Conservation (phyloP, 805 yeast species). For the Kluyveromyces starmeri region DNA sequence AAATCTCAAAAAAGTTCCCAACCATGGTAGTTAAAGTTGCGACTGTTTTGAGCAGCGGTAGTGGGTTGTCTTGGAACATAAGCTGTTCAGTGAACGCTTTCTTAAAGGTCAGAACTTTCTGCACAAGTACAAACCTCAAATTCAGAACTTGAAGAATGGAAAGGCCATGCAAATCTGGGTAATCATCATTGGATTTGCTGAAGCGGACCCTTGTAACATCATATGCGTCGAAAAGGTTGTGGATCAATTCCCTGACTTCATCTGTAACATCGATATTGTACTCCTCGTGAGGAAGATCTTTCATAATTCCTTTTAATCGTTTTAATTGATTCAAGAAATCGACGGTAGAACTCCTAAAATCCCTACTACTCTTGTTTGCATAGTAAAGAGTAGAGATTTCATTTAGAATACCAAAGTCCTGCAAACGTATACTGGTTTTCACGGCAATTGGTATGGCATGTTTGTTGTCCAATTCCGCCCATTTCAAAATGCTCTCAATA, state of each 20-base stretch:
- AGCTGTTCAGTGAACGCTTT: constrained; percentile 56
- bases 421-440: constrained; percentile 3
- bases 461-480: not conserved
- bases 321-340: constrained; percentile 5
- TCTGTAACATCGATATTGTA: constrained; percentile 9
- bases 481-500: constrained; percentile 1
- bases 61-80: constrained; percentile 45
- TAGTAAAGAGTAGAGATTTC: constrained; percentile 5
- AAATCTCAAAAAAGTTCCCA: constrained; percentile 18
- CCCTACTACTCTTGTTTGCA: not conserved
- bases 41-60: constrained; percentile 40
- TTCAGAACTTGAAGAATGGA: constrained; percentile 42
- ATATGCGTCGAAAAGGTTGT: constrained; percentile 9
- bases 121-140: constrained; percentile 44
- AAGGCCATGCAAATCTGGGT: constrained; percentile 9
- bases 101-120: constrained; percentile 50
- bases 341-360: not conserved
- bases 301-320: constrained; percentile 9
- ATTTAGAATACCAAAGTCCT: constrained; percentile 5
- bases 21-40: constrained; percentile 27
- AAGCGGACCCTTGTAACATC: constrained; percentile 3
- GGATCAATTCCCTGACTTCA: constrained; percentile 9
- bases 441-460: not conserved
- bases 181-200: constrained; percentile 9
- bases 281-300: constrained; percentile 9